Conservation (phyloP, 129 eudicot genomes). For the Logfia minima region DNA sequence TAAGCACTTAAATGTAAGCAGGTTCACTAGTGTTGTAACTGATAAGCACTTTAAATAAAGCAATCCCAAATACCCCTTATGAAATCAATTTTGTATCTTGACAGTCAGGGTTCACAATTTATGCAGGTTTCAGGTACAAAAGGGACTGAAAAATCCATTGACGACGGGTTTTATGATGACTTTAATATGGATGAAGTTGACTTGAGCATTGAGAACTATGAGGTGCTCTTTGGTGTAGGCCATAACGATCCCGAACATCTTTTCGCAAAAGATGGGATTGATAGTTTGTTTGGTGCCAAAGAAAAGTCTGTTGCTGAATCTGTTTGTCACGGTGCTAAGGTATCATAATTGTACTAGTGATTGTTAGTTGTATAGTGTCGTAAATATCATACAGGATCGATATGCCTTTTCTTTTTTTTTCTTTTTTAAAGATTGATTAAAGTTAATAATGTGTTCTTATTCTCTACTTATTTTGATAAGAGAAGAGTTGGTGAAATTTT, state of each 20-base stretch:
- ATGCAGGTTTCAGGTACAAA: constrained; percentile 53
- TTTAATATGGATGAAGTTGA: constrained; percentile 81
- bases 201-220: constrained; percentile 73
- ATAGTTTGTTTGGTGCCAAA: constrained; percentile 57
- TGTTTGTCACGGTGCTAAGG: constrained; percentile 56
- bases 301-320: constrained; percentile 46
- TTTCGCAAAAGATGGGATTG: constrained; percentile 70
- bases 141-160: constrained; percentile 44
- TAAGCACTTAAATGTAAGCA: too few relatives aligned
- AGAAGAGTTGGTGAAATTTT: not conserved
- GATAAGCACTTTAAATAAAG: too few relatives aligned
- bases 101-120: too few relatives aligned
- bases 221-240: constrained; percentile 67
- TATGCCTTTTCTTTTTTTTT: not conserved
- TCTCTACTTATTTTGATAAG: not conserved
- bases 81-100: too few relatives aligned
- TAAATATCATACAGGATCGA: not conserved
- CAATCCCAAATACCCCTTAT: too few relatives aligned
- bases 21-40: too few relatives aligned
- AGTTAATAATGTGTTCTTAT: not conserved
- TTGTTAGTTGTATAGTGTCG: not conserved
- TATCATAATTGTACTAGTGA: constrained; percentile 4
- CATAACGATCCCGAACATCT: constrained; percentile 64
- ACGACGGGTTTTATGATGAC: constrained; percentile 53
- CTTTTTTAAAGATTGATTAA: not conserved